phyloP scores from a whole-genome alignment of 192 early-diverging fungal species.

The Entomortierella lignicola region DNA sequence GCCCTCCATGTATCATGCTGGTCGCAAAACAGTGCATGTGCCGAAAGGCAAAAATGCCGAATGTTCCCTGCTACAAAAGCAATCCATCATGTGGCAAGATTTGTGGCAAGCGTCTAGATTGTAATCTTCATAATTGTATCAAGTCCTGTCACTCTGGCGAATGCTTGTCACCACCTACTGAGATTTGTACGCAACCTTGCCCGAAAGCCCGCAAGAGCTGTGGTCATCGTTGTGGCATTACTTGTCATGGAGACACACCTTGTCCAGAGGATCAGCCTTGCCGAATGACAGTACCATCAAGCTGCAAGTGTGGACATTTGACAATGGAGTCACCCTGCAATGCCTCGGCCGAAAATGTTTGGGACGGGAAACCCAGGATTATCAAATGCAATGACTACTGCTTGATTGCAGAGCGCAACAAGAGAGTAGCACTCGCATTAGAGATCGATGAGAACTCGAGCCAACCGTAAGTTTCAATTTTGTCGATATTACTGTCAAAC shows the following conservation, averaged over 20 bases:
- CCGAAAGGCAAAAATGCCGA: constrained; percentile 79
- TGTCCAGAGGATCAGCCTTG: constrained; percentile 87
- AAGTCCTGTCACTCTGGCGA: constrained; percentile 85
- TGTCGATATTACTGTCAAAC: not conserved
- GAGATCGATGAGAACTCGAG: constrained; percentile 62
- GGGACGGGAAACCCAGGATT: constrained; percentile 50
- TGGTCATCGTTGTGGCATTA: constrained; percentile 79
- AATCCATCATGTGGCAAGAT: constrained; percentile 77
- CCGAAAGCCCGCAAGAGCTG: constrained; percentile 81
- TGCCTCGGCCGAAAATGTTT: constrained; percentile 60
- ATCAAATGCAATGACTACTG: constrained; percentile 89
- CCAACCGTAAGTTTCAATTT: constrained; percentile 25
- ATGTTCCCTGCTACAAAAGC: constrained; percentile 85
- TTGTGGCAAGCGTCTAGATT: constrained; percentile 67
- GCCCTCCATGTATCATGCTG: constrained; percentile 92
- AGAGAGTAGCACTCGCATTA: constrained; percentile 81
- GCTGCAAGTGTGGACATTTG: constrained; percentile 83
- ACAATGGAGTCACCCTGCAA: constrained; percentile 74
- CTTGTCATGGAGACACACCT: constrained; percentile 81
- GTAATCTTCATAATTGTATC: constrained; percentile 83
- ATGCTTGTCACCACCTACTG: constrained; percentile 66
- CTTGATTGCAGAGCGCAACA: constrained; percentile 81
- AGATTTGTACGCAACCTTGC: constrained; percentile 78
- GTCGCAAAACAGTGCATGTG: constrained; percentile 81
- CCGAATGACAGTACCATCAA: constrained; percentile 61